Conservation (phyloP, 164 flowering plant genomes). For the Protea cynaroides region DNA sequence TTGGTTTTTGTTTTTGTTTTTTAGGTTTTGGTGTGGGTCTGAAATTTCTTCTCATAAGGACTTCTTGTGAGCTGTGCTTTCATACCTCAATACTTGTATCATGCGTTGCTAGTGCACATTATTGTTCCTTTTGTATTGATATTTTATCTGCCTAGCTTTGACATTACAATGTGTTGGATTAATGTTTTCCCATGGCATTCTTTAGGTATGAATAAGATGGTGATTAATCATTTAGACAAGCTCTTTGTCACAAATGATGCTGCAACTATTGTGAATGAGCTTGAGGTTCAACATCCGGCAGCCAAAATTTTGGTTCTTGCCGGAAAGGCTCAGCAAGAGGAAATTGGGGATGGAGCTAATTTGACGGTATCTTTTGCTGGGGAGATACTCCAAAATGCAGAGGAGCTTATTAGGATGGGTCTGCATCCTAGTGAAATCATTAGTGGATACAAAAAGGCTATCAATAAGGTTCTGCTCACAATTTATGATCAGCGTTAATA, state of each 20-base stretch:
- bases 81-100: no score
- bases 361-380: conserved; percentile 88
- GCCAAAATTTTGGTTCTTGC: conserved; percentile 92
- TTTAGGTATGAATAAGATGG: conserved; percentile 97
- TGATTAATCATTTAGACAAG: conserved; percentile 92
- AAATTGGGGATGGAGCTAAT: conserved; percentile 97
- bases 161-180: background rate
- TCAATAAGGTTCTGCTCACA: conserved; percentile 45
- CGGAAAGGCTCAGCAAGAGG: conserved; percentile 93
- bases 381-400: conserved; percentile 82
- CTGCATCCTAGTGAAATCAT: conserved; percentile 93
- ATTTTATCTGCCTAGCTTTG: no score
- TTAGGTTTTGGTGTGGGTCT: no score
- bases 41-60: background rate
- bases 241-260: conserved; percentile 94
- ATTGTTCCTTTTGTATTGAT: no score
- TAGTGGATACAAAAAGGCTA: conserved; percentile 78
- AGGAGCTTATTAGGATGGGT: conserved; percentile 91
- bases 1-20: no score
- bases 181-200: background rate
- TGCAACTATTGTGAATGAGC: conserved; percentile 89
- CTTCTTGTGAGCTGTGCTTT: background rate
- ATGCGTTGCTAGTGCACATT: no score
- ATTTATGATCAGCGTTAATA: background rate
- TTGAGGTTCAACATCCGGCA: conserved; percentile 97